Base-by-base conservation (phyloP, 495 filamentous ascomycete genomes). In the Talaromyces ruber region DNA sequence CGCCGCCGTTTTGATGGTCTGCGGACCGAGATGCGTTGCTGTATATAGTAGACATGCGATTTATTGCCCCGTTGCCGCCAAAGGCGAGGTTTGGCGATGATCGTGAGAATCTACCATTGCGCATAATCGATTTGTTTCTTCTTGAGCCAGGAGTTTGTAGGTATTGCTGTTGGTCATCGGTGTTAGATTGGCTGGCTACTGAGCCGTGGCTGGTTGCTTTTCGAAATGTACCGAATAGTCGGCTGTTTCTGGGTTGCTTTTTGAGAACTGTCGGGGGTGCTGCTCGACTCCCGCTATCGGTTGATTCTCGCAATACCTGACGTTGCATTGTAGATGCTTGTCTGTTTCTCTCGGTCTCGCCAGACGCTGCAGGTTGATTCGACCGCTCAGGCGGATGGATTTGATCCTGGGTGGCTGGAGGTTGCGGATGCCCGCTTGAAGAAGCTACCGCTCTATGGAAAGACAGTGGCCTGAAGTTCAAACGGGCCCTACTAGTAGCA, bases 21-120 rank as follows among this genome's bases (percentile, higher is more conserved):
- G 18, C 58, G 18, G 59, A 47, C 2, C 59, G 39, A 28, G 59
- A 60, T 12, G 59, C 39, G n/a, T 51, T 60, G 21, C 59, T 60
- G 32, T 60, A 52, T 2, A 60, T 60, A 11, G 59, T 60, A 24
- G 59, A 60, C 59, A 60, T 60, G 24, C 59, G 59, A 28, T 60
- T 45, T 24, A 60, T 28, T 60, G 39, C 39, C 32, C 25, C 39
- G 37, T 37, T 30, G 43, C 45, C 11, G 14, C 22, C 14, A 32
- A 52, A 60, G 8, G 59, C 59, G 43, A 60, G 59, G 28, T 60
- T 60, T 22, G 59, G 59, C 11, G 59, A 60, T 34, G 59, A 60
- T 5, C 59, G 59, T 1, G 59, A 60, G 12, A 60, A 60, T n/a
- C 21, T 51, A 8, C 37, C 43, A 16, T 60, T 50, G 22, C 59